Conservation (phyloP, 176 grass and related monocot species). For the Carex littledalei region DNA sequence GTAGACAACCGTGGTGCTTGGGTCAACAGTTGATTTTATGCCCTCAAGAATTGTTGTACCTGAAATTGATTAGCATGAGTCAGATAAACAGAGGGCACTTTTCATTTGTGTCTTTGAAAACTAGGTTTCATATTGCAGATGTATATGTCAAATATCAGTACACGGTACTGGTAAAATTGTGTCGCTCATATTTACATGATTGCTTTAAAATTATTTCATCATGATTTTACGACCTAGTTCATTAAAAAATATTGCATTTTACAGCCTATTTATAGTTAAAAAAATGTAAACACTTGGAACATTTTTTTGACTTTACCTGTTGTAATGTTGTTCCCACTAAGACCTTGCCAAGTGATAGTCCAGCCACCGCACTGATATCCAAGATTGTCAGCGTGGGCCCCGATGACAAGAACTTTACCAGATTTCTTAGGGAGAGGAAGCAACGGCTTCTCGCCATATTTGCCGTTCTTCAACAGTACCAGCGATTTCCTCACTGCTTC, state of each 20-base stretch:
- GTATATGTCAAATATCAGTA: background rate
- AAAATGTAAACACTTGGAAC: background rate
- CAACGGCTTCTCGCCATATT: conserved; percentile 13
- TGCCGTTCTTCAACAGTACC: conserved; percentile 51
- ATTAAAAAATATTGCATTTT: background rate
- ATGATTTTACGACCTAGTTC: background rate
- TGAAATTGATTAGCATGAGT: conserved; percentile 16
- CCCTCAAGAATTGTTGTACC: conserved; percentile 50
- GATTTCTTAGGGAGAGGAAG: conserved; percentile 40
- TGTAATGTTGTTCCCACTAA: conserved; percentile 37
- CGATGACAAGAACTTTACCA: conserved; percentile 35
- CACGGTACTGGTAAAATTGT: background rate
- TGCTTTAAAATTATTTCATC: background rate
- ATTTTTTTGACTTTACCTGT: background rate
- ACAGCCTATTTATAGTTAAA: background rate
- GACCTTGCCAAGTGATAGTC: conserved; percentile 61
- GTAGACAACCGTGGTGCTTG: conserved; percentile 34
- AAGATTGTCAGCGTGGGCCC: conserved; percentile 46
- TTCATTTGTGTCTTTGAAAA: background rate
- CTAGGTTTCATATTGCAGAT: background rate
- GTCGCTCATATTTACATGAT: background rate
- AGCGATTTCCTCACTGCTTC: conserved; percentile 58
- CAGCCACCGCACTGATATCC: conserved; percentile 71
- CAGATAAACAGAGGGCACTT: background rate
- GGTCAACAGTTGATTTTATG: conserved; percentile 30